phyloP scores from a whole-genome alignment of 306 rosid genomes.

The Pueraria montana region DNA sequence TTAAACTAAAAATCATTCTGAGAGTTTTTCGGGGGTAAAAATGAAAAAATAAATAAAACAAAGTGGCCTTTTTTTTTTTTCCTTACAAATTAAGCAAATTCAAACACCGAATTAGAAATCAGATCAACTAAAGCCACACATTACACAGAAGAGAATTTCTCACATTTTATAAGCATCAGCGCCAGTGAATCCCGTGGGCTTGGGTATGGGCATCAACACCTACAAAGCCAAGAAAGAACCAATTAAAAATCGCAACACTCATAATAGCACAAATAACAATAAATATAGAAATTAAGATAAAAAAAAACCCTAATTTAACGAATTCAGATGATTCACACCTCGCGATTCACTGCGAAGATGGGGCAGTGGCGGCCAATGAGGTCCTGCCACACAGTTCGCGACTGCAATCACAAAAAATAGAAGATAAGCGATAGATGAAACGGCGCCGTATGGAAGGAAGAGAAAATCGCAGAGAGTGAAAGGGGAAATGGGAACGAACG shows the following conservation, averaged over 20 bases:
- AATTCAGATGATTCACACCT: constrained; percentile 61
- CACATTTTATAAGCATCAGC: constrained; percentile 92
- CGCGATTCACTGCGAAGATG: constrained; percentile 88
- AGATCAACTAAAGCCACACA: not conserved
- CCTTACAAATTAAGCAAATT: constrained; percentile 2
- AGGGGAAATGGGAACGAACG: constrained; percentile 54
- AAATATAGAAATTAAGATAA: not conserved
- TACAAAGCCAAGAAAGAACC: constrained; percentile 42
- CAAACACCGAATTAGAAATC: not conserved
- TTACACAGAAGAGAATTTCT: constrained; percentile 33
- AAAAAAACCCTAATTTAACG: constrained; percentile 50
- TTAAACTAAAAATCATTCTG: not conserved
- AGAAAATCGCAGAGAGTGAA: constrained; percentile 4
- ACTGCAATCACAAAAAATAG: constrained; percentile 55
- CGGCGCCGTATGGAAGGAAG: constrained; percentile 8
- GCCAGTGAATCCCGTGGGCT: constrained; percentile 90
- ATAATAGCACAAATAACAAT: not conserved
- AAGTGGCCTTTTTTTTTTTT: not conserved
- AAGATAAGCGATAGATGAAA: constrained; percentile 1
- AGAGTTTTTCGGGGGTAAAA: not conserved
- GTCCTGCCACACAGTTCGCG: constrained; percentile 93
- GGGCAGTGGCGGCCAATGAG: constrained; percentile 96
- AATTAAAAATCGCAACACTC: not conserved
- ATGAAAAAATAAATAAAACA: not conserved
- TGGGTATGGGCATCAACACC: constrained; percentile 84